phyloP scores from a whole-genome alignment of 2,329 filamentous ascomycete genomes.

The Parastagonospora avenae region DNA sequence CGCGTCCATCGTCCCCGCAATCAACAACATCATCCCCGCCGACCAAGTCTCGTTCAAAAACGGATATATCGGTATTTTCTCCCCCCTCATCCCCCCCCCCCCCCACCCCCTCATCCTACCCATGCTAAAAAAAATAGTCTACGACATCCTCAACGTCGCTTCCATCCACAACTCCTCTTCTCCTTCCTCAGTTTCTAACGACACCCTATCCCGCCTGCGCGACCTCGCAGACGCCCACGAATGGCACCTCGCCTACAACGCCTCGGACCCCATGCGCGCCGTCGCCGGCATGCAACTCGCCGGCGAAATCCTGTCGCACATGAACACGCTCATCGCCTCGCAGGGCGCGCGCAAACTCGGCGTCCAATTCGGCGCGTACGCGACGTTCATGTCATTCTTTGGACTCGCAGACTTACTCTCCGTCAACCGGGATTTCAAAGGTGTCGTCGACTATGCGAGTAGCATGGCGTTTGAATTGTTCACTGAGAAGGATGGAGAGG shows the following conservation, averaged over 20 bases:
- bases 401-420: constrained; percentile 59
- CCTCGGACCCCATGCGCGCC: constrained; percentile 54
- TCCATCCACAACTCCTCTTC: constrained; percentile 68
- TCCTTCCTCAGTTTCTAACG: constrained; percentile 63
- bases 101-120: not conserved
- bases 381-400: constrained; percentile 65
- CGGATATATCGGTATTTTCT: constrained; percentile 63
- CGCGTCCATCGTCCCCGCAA: constrained; percentile 55
- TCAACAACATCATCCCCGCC: constrained; percentile 58
- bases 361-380: constrained; percentile 68
- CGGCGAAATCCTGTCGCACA: constrained; percentile 51
- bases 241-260: constrained; percentile 82
- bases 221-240: constrained; percentile 81
- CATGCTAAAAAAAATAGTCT: constrained; percentile 51
- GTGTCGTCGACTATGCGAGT: constrained; percentile 82
- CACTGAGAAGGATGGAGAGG: constrained; percentile 51
- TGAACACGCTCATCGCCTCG: constrained; percentile 51
- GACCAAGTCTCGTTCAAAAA: constrained; percentile 63
- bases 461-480: constrained; percentile 79
- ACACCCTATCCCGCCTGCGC: constrained; percentile 66
- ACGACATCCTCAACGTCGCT: constrained; percentile 67
- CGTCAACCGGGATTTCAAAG: constrained; percentile 68
- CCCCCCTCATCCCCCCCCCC: too few relatives aligned
- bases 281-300: constrained; percentile 56
- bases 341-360: constrained; percentile 49